A percentile compares a stretch with the other conserved stretches of the same genome.
Conservation (phyloP, 139 green algal species). For the Volvox reticuliferus region DNA sequence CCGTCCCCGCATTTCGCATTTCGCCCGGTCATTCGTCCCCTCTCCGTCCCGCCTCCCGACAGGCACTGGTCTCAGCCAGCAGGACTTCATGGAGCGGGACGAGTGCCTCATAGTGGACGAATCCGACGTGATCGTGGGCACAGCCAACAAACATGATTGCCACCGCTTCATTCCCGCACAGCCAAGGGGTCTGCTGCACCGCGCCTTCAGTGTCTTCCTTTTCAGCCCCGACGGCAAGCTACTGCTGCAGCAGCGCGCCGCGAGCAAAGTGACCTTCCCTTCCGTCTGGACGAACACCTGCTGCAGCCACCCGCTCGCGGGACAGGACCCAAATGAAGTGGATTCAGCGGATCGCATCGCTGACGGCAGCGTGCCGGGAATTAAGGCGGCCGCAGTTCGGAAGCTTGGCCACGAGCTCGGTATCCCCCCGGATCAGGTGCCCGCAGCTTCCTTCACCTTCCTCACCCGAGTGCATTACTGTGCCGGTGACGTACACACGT, state of each 20-base stretch:
- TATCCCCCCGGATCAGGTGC: constrained; percentile 56
- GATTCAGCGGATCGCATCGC: constrained; percentile 62
- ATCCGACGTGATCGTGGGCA: constrained; percentile 81
- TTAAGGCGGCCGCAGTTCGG: constrained; percentile 79
- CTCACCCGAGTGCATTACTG: constrained; percentile 97
- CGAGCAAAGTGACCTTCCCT: constrained; percentile 96
- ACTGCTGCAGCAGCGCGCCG: constrained; percentile 92
- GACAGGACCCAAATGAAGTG: constrained; percentile 81
- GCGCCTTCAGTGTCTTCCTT: constrained; percentile 97
- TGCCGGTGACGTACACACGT: constrained; percentile 77
- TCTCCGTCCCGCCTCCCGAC: background rate
- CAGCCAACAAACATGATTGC: constrained; percentile 85
- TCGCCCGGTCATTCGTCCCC: background rate
- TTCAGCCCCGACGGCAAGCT: constrained; percentile 90
- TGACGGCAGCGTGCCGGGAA: constrained; percentile 57
- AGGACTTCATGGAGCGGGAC: constrained; percentile 91
- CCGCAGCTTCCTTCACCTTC: constrained; percentile 61
- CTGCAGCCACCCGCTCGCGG: constrained; percentile 94
- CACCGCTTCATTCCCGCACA: constrained; percentile 69
- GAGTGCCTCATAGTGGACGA: constrained; percentile 94
- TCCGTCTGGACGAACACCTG: constrained; percentile 95
- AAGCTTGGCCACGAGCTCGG: constrained; percentile 96
- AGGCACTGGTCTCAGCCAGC: constrained; percentile 63
- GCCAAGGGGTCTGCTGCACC: constrained; percentile 84
- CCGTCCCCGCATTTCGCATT: background rate